Base-by-base conservation (phyloP, 2,329 filamentous ascomycete species). In the Rhynchosporium agropyri region DNA sequence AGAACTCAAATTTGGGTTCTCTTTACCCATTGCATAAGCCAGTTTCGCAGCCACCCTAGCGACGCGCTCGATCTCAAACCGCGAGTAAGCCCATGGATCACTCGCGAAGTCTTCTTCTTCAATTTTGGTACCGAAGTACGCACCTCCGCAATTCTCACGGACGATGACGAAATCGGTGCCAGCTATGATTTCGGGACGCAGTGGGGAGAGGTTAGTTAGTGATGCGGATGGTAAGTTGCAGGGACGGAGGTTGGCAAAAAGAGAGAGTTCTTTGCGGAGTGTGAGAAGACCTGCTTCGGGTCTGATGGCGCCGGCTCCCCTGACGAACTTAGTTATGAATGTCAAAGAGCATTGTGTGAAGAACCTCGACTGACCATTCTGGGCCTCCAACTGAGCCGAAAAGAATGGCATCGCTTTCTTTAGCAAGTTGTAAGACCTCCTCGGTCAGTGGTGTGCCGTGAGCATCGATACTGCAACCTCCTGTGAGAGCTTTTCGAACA, bases 121-220 rank as follows among this genome's bases (percentile, higher is more conserved):
- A 93, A 94, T 77, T 92, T 97, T 94, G 73, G 97, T 97, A 66
- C 94, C 94, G 48, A 91, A 96, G 87, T 97, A 97, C 84, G 97
- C 94, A 78, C 94, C 94, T 85, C 97, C 94, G 73, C 93, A 97
- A 86, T 97, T 98, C 84, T 98, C 94, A 79, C 94, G 91, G 81
- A 98, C 97, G 76, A 98, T 84, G 74, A 97, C 91, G 54, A 92
- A 97, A 81, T 98, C 89, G 71, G 90, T 92, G 72, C 90, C 92
- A 67, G 86, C 84, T 82, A 90, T 94, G 67, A 77, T 97, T 93
- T 74, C 90, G 86, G 78, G 97, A 92, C 83, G 97, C 97, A 69
- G 92, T 91, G 61, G 94, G 33, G 54, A 57, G 26, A 57, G 54
- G 7, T 46, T 57, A 0, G 54, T 57, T n/a, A 57, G 38, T 46